phyloP scores from a whole-genome alignment of 176 grass and related monocot species.

The Calamus simplicifolius region DNA sequence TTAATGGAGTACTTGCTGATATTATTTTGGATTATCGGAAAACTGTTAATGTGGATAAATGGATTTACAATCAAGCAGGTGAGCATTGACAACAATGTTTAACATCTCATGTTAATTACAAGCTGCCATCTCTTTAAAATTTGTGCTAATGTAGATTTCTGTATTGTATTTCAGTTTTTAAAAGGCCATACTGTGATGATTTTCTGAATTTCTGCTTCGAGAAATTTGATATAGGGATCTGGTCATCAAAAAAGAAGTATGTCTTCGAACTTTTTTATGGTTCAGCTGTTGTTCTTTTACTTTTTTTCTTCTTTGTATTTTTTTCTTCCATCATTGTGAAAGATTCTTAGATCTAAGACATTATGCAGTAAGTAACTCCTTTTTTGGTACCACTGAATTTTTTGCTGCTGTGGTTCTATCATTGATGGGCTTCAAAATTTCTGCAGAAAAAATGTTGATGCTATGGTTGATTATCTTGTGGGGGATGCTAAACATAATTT shows the following conservation, averaged over 20 bases:
- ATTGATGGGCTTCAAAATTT: no score
- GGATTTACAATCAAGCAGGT: no score
- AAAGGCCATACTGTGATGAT: conserved; percentile 47
- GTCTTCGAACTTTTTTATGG: not conserved
- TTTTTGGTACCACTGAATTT: no score
- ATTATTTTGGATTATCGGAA: no score
- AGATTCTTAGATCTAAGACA: not conserved
- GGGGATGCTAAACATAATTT: conserved; percentile 24
- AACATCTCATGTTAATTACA: no score
- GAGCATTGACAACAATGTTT: no score
- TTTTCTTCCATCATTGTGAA: not conserved
- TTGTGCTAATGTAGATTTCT: not conserved
- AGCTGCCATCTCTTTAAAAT: no score
- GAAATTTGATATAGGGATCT: conserved; percentile 41
- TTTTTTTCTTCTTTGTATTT: not conserved
- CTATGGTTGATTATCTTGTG: conserved; percentile 24
- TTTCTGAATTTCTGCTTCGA: conserved; percentile 43
- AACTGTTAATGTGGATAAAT: no score
- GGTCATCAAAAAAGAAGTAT: conserved; percentile 30
- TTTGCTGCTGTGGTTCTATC: no score
- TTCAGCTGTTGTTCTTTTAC: not conserved
- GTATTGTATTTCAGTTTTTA: conserved; percentile 29
- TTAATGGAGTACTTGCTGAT: no score
- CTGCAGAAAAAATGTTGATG: conserved; percentile 24
- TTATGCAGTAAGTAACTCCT: not conserved